A percentile compares a stretch with the other conserved stretches of the same genome.
These are phyloP conservation scores for Globisporangium echinulatum DNA, from an alignment of 352 stramenopile species.

Conservation along the genomic window DNA sequence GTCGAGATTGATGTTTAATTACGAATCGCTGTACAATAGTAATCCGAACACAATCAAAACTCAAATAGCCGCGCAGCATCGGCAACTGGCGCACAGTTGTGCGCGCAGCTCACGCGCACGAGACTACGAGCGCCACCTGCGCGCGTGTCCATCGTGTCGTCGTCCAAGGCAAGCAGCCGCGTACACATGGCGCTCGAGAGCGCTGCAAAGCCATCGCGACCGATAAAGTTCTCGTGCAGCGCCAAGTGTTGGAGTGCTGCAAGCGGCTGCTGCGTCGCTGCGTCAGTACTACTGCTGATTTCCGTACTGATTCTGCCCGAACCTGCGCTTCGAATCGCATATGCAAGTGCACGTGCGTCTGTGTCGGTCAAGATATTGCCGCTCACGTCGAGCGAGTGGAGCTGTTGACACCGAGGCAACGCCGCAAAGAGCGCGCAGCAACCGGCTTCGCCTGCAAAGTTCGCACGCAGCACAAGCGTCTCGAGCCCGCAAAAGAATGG, in stretches of 20 bases:
- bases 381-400: constrained; percentile 33
- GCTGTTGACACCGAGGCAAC: constrained; percentile 17
- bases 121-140: constrained; percentile 2
- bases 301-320: neutral
- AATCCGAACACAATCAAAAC: neutral
- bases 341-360: constrained; percentile 36
- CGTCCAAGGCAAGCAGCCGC: constrained; percentile 1
- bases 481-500: constrained; percentile 26
- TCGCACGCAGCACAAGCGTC: constrained; percentile 40
- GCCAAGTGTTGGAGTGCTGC: constrained; percentile 22
- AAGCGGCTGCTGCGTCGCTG: constrained; percentile 5
- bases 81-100: constrained; percentile 7
- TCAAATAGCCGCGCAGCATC: constrained; percentile 7
- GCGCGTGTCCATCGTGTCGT: constrained; percentile 7
- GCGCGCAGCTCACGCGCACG: constrained; percentile 5
- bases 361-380: constrained; percentile 59
- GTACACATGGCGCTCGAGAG: constrained; percentile 38
- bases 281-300: neutral
- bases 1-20: too few species aligned
- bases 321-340: constrained; percentile 17
- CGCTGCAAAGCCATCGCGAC: constrained; percentile 48
- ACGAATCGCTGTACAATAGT: too few species aligned
- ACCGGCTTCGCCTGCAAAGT: constrained; percentile 60
- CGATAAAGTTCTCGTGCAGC: constrained; percentile 67
- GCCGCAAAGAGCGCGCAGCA: constrained; percentile 24